Evolutionary conservation across 2,329 filamentous ascomycete genomes (phyloP), one percentile per base, ranked within the genome.

Genomic region (Hansfordia pulvinata): DNA sequence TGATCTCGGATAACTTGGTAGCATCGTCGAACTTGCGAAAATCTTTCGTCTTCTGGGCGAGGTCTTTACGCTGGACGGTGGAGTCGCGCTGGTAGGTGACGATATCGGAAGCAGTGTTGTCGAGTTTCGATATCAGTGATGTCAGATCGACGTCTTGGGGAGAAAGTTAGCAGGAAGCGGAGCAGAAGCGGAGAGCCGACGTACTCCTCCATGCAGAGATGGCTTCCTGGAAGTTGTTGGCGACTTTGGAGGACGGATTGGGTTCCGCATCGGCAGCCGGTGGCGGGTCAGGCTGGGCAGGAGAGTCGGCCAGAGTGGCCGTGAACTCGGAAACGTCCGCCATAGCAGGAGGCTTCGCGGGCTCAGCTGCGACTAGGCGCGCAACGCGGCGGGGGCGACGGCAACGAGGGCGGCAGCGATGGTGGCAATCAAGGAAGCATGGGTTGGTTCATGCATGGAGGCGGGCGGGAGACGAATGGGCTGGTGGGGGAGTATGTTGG

Each of bases 1-100:
- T 98, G 58, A 93, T 75, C 52, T 98, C 90, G 5, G 64, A 63
- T 28, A 98, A 58, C 53, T 96, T 98, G 30, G 70, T 72, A 8
- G 78, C 60, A 60, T 98, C 47, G 41, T 96, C 88, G 8, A 93
- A 67, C 52, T 94, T 96, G 34, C 86, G 69, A 42, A 96, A 98
- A 43, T 96, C 88, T 46, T 98, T 98, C 1, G 90, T 98, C 64
- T 94, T 96, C 48, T 94, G 86, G n/a, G 92, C 90, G 12, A 98
- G 63, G 34, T 98, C 92, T 49, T 98, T 98, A 28, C 90, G 71
- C 50, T 98, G 88, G 1, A 94, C 77, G 4, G 93, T 79, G n/a
- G 88, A 83, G 52, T 96, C 90, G 42, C 86, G 73, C 49, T 98
- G 92, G 49, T 93, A 85, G 25, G 80, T 63, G 27, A 96, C 84